Conservation (phyloP, 352 stramenopile genomes). For the Phytopythium aichiense region DNA sequence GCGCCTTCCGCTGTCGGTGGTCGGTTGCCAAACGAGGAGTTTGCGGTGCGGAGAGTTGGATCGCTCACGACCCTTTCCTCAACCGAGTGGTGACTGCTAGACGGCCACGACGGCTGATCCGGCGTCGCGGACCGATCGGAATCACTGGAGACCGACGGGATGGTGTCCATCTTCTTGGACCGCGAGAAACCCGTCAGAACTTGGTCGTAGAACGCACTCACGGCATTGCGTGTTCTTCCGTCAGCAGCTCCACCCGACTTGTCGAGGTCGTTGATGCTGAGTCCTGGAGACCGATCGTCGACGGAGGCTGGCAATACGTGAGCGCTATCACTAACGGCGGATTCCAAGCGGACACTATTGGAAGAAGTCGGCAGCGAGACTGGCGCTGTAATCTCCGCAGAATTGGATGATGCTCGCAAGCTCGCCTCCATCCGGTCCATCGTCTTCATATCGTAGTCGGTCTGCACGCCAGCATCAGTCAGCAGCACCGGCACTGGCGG, state of each 20-base stretch:
- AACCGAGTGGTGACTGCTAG: neutral
- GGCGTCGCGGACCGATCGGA: neutral
- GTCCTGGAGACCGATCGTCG: conserved; percentile 15
- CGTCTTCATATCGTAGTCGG: neutral
- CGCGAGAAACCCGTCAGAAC: neutral
- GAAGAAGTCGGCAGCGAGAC: neutral
- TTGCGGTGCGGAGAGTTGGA: neutral
- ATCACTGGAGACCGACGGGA: neutral
- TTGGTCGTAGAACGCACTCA: conserved; percentile 2
- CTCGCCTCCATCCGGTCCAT: conserved; percentile 5
- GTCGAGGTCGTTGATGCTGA: conserved; percentile 42
- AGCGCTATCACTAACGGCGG: neutral
- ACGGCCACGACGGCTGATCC: neutral
- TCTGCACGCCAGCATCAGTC: conserved; percentile 2
- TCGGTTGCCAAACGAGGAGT: neutral
- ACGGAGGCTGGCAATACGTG: neutral
- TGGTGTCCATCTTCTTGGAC: conserved; percentile 4
- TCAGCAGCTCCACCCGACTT: conserved; percentile 20
- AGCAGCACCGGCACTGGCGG: neutral
- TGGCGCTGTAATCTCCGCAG: neutral
- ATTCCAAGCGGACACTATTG: too few species aligned
- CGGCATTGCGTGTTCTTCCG: neutral
- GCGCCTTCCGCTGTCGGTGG: neutral
- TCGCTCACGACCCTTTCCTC: neutral
- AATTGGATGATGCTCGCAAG: neutral